phyloP scores from a whole-genome alignment of 768 basidiomycete species.

The Mycena polygramma region DNA sequence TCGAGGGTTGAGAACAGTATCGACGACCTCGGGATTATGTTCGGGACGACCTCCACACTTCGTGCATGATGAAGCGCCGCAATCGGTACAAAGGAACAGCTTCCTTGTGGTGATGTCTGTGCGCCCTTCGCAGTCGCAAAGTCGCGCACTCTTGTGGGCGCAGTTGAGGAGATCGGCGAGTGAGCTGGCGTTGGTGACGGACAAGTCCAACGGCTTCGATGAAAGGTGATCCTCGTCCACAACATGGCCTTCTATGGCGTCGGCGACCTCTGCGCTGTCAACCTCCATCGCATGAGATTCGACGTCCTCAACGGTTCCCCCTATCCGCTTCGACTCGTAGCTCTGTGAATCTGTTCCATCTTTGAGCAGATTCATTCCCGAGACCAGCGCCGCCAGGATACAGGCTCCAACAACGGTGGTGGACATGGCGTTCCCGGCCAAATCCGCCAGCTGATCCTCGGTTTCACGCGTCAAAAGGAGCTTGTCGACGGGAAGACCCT shows the following conservation, averaged over 20 bases:
- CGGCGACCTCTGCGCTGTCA: constrained; percentile 47
- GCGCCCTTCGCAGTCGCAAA: constrained; percentile 94
- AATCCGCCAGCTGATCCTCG: constrained; percentile 92
- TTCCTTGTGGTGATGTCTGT: constrained; percentile 77
- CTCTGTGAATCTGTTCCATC: constrained; percentile 72
- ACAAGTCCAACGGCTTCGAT: constrained; percentile 77
- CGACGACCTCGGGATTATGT: constrained; percentile 77
- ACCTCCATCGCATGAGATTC: constrained; percentile 63
- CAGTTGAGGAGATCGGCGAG: constrained; percentile 69
- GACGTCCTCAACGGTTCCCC: constrained; percentile 45
- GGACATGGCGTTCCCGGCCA: constrained; percentile 98
- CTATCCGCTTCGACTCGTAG: constrained; percentile 75
- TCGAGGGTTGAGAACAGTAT: constrained; percentile 66
- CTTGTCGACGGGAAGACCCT: constrained; percentile 94
- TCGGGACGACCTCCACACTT: constrained; percentile 93
- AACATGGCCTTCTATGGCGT: constrained; percentile 63
- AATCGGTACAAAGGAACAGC: constrained; percentile 80
- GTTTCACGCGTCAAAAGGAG: constrained; percentile 92
- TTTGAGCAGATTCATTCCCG: constrained; percentile 76
- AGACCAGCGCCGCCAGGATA: constrained; percentile 84
- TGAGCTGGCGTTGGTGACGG: constrained; percentile 60
- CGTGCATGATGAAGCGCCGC: constrained; percentile 82
- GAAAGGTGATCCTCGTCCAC: constrained; percentile 79
- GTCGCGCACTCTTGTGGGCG: constrained; percentile 79
- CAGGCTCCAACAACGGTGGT: constrained; percentile 95